Base-by-base conservation (phyloP, 805 yeast species). In the Teunomyces gatunensis region DNA sequence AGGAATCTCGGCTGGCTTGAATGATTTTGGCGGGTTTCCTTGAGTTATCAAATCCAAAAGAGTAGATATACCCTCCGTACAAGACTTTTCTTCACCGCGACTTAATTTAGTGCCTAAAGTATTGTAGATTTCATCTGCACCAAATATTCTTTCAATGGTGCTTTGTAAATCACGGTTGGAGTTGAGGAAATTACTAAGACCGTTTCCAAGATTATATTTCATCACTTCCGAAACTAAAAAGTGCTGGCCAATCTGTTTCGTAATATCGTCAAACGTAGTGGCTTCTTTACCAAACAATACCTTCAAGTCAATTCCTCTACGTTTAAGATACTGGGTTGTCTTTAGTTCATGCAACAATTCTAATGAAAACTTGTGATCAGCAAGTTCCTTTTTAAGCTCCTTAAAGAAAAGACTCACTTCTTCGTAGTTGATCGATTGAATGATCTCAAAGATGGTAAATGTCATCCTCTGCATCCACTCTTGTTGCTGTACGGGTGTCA, bases 381-480 rank as follows among this genome's bases (percentile, higher is more conserved):
- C 46, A 33, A 44, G 45, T 34, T 44, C 21, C 23, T 33, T 33
- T 20, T 28, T 36, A 11, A 41, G 29, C 3, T 36, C 41, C 20
- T 44, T 45, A 12, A 51, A 46, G 12, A 55, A 43, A 6, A 49
- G 45, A 6, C 44, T 40, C n/a, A 45, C 47, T 27, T 57, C 58
- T 3, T 37, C 50, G 17, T 45, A 25, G 33, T 45, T 46, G 25
- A 58, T 30, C 17, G 47, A 47, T 15, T 53, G 52, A 29, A 57
- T 42, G 12, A 54, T 40, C 10, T 46, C 46, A 9, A 46, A 30
- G 45, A 52, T 32, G 12, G 30, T 30, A 25, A 39, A 17, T 3
- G 54, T 44, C 27, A 54, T 44, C 11, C 35, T 34, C 3, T 46
- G 35, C 27, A 47, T 36, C 58, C 59, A 58, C 29, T 45, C 32